Conservation (phyloP, 2,329 filamentous ascomycete genomes). For the Metarhizium humberi region DNA sequence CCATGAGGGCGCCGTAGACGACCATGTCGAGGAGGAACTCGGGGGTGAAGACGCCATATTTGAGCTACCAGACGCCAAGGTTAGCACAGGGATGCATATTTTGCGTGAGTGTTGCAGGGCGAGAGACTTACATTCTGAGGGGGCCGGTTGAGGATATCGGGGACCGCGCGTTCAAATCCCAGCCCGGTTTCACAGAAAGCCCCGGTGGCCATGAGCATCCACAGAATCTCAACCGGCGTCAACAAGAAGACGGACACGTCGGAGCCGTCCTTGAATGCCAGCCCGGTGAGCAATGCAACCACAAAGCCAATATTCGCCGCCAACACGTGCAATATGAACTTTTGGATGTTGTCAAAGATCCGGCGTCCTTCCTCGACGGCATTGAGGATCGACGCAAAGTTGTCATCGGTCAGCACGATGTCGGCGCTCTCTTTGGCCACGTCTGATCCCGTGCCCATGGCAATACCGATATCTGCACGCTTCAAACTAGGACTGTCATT, state of each 20-base stretch:
- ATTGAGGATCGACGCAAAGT: conserved; percentile 62
- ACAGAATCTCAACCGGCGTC: conserved; percentile 62
- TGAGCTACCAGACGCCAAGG: conserved; percentile 15
- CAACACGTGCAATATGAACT: conserved; percentile 36
- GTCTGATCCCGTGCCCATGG: conserved; percentile 62
- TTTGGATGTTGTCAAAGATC: conserved; percentile 67
- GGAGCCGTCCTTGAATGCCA: conserved; percentile 57
- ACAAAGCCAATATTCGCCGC: conserved; percentile 61
- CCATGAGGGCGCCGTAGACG: conserved; percentile 56
- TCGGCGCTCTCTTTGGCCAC: conserved; percentile 60
- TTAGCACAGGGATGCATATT: neutral
- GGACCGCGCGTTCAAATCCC: conserved; percentile 57
- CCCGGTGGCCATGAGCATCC: conserved; percentile 67
- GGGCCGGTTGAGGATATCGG: conserved; percentile 57
- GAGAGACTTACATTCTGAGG: conserved; percentile 44
- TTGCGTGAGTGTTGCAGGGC: too few species aligned
- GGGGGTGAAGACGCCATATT: conserved; percentile 50
- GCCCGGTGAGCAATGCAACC: conserved; percentile 54
- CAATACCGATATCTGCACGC: conserved; percentile 60
- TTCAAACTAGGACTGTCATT: conserved; percentile 62
- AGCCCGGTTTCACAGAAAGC: conserved; percentile 64
- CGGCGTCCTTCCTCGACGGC: conserved; percentile 62
- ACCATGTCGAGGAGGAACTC: conserved; percentile 56
- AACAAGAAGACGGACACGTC: conserved; percentile 60
- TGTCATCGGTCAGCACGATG: conserved; percentile 64